Evolutionary conservation across 1,284 basidiomycete genomes (phyloP).

Genomic region (Moesziomyces antarcticus): DNA sequence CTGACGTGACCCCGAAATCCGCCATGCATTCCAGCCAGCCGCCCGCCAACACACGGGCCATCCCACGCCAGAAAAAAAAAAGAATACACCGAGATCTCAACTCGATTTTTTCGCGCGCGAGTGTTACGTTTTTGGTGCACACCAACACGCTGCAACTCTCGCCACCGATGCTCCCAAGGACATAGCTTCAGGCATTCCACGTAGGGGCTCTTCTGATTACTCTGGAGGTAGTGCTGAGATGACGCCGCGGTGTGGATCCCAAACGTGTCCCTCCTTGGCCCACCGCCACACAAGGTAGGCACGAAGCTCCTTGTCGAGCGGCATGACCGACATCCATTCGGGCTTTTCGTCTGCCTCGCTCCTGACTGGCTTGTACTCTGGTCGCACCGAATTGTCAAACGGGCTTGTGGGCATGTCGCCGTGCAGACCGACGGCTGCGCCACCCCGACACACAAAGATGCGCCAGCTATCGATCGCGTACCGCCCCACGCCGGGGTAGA

Average conservation of each 20-base stretch:
- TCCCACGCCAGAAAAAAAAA: too few species aligned
- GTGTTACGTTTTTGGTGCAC: too few species aligned
- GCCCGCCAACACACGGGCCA: neutral
- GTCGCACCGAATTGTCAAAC: slow-evolving; percentile 2
- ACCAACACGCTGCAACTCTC: too few species aligned
- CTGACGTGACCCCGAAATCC: neutral
- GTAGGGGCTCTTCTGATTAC: neutral
- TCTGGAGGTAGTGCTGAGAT: neutral
- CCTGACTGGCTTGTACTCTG: too few species aligned
- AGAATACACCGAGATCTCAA: too few species aligned
- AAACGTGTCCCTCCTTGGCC: slow-evolving; percentile 33
- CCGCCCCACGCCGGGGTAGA: slow-evolving; percentile 37
- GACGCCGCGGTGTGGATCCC: slow-evolving; percentile 29
- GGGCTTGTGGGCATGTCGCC: slow-evolving; percentile 23
- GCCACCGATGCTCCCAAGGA: too few species aligned
- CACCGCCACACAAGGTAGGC: slow-evolving; percentile 45
- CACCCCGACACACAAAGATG: slow-evolving; percentile 36
- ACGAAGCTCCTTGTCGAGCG: slow-evolving; percentile 45
- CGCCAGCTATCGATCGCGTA: slow-evolving; percentile 45
- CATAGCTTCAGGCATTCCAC: neutral
- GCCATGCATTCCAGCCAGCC: too few species aligned
- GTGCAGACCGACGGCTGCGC: slow-evolving; percentile 16
- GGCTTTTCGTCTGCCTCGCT: neutral
- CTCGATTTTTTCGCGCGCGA: too few species aligned
- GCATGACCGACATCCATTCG: slow-evolving; percentile 41